Conservation (phyloP, 1,284 basidiomycete species). For the Peniophora sp. region DNA sequence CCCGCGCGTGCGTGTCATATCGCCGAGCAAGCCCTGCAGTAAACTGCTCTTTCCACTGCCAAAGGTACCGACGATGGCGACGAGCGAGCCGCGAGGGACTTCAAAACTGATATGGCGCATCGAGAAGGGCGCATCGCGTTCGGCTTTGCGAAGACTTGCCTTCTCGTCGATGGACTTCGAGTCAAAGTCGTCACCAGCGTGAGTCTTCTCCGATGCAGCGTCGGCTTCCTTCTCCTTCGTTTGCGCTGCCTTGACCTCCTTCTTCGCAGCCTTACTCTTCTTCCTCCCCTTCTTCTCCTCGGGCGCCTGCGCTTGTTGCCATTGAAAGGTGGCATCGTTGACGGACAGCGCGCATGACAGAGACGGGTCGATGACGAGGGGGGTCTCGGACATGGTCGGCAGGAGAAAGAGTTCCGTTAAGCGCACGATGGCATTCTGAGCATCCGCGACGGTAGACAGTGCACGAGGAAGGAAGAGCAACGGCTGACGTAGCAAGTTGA, state of each 20-base stretch:
- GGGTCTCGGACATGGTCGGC: conserved; percentile 36
- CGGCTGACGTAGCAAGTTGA: conserved; percentile 53
- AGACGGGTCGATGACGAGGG: conserved; percentile 34
- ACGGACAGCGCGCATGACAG: conserved; percentile 46
- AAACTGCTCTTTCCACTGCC: conserved; percentile 57
- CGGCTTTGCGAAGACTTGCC: background rate
- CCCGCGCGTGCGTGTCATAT: conserved; percentile 57
- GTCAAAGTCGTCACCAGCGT: conserved; percentile 4
- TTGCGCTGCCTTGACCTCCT: conserved; percentile 14
- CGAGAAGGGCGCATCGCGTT: conserved; percentile 39
- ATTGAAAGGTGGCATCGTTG: conserved; percentile 53
- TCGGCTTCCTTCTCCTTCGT: conserved; percentile 15
- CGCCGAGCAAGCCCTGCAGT: conserved; percentile 64
- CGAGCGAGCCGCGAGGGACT: conserved; percentile 51
- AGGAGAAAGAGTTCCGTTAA: conserved; percentile 53
- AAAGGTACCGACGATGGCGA: conserved; percentile 62
- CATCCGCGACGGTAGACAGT: conserved; percentile 57
- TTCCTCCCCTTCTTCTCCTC: conserved; percentile 5
- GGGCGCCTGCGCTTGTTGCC: conserved; percentile 34
- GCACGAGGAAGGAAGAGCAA: conserved; percentile 66
- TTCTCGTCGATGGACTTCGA: conserved; percentile 1
- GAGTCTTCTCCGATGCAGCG: conserved; percentile 7
- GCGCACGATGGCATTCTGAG: conserved; percentile 51
- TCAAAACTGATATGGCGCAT: conserved; percentile 44
- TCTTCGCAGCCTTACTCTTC: conserved; percentile 13